Conservation (phyloP, 257 asterid species). For the Jasminum sambac region DNA sequence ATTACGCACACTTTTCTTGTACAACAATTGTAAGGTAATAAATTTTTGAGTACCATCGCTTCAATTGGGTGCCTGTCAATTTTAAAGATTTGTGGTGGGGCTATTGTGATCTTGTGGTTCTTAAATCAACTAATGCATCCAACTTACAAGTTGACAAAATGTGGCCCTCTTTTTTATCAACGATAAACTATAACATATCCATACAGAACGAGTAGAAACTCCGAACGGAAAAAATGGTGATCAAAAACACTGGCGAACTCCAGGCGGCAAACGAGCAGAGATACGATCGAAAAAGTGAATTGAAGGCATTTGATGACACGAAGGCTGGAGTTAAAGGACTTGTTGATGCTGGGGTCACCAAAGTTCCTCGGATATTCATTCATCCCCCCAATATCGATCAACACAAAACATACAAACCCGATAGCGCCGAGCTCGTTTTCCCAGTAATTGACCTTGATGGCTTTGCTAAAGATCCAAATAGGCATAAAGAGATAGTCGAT, state of each 20-base stretch:
- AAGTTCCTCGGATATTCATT: slow-evolving; percentile 29
- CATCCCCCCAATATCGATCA: slow-evolving; percentile 2
- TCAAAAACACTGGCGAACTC: neutral
- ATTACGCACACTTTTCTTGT: too few relatives aligned
- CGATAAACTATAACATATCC: neutral
- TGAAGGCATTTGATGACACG: slow-evolving; percentile 36
- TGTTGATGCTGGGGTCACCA: slow-evolving; percentile 28
- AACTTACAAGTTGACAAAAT: too few relatives aligned
- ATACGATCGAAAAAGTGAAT: slow-evolving; percentile 23
- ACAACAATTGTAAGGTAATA: too few relatives aligned
- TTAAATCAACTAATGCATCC: too few relatives aligned
- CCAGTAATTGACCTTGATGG: slow-evolving; percentile 35
- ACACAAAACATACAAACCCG: neutral
- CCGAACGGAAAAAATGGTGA: neutral
- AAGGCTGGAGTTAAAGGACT: slow-evolving; percentile 41
- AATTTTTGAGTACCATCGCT: too few relatives aligned
- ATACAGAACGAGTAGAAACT: too few relatives aligned
- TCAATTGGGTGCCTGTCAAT: too few relatives aligned
- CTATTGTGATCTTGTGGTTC: too few relatives aligned
- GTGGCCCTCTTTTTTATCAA: too few relatives aligned
- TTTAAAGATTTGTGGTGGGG: too few relatives aligned
- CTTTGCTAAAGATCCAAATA: neutral
- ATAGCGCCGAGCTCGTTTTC: neutral
- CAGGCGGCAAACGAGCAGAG: neutral
- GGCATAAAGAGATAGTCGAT: slow-evolving; percentile 11